Evolutionary conservation across 2,329 filamentous ascomycete genomes (phyloP).

Genomic region (Trichoderma sp.): DNA sequence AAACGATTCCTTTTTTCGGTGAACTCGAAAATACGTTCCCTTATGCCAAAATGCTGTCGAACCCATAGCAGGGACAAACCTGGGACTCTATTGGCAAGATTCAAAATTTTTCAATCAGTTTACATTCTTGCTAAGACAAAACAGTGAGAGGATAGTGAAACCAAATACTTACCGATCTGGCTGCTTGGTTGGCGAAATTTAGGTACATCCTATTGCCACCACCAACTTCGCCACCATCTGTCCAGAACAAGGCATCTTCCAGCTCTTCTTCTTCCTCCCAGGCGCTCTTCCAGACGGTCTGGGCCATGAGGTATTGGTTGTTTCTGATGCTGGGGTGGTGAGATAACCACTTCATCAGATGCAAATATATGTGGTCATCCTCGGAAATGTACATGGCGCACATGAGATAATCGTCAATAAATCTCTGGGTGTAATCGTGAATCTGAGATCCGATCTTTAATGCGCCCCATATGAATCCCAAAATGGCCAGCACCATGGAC

Average conservation of each 20-base stretch:
- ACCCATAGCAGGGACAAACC: constrained; percentile 57
- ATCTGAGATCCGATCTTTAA: constrained; percentile 40
- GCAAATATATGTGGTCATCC: constrained; percentile 58
- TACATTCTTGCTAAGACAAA: background rate
- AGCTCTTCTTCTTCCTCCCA: constrained; percentile 58
- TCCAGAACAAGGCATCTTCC: constrained; percentile 40
- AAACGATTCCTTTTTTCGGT: constrained; percentile 48
- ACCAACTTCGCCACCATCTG: constrained; percentile 42
- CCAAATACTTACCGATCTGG: constrained; percentile 45
- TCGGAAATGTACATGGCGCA: constrained; percentile 55
- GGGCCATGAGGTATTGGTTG: constrained; percentile 55
- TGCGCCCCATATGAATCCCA: constrained; percentile 51
- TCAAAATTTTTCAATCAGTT: background rate
- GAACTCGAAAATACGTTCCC: constrained; percentile 51
- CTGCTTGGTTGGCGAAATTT: constrained; percentile 61
- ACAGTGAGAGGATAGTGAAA: background rate
- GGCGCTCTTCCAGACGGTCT: constrained; percentile 55
- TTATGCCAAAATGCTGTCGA: constrained; percentile 56
- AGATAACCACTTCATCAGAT: constrained; percentile 61
- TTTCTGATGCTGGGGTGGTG: constrained; percentile 52
- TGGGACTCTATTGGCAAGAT: constrained; percentile 42
- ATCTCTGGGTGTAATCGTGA: constrained; percentile 35
- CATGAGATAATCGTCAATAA: constrained; percentile 51
- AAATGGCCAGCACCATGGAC: constrained; percentile 46
- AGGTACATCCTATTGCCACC: constrained; percentile 46